phyloP scores from a whole-genome alignment of 306 rosid genomes.

The Casuarina cunninghamiana region DNA sequence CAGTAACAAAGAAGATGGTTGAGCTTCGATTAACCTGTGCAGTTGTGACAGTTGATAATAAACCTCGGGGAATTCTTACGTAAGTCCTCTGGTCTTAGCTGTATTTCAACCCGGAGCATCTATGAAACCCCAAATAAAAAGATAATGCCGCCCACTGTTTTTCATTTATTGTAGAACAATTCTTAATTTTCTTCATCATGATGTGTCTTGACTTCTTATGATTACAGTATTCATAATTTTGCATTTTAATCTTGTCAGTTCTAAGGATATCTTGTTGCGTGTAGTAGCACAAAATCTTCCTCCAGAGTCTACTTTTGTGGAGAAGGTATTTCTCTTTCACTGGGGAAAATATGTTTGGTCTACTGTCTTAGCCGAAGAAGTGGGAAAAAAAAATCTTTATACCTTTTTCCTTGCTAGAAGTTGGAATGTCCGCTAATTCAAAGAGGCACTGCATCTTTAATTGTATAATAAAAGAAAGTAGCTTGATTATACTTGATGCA shows the following conservation, averaged over 20 bases:
- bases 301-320: conserved; percentile 75
- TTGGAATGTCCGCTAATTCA: conserved; percentile 18
- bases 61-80: conserved; percentile 92
- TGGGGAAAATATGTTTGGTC: conserved; percentile 10
- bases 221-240: conserved; percentile 17
- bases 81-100: conserved; percentile 38
- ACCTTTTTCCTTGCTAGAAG: conserved; percentile 23
- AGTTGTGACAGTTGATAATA: conserved; percentile 66
- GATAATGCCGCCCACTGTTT: neutral
- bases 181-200: conserved; percentile 1
- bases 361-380: neutral
- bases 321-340: conserved; percentile 61
- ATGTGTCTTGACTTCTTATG: neutral
- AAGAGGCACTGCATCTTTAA: neutral
- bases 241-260: conserved; percentile 46
- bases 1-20: conserved; percentile 77
- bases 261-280: conserved; percentile 95
- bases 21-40: conserved; percentile 71
- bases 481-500: neutral
- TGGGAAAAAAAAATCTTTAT: neutral
- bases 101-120: neutral
- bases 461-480: neutral
- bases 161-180: conserved; percentile 1
- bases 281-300: conserved; percentile 75
- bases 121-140: neutral